These are phyloP conservation scores for Russula abietina DNA, from an alignment of 768 basidiomycete species.

Conservation along the genomic window DNA sequence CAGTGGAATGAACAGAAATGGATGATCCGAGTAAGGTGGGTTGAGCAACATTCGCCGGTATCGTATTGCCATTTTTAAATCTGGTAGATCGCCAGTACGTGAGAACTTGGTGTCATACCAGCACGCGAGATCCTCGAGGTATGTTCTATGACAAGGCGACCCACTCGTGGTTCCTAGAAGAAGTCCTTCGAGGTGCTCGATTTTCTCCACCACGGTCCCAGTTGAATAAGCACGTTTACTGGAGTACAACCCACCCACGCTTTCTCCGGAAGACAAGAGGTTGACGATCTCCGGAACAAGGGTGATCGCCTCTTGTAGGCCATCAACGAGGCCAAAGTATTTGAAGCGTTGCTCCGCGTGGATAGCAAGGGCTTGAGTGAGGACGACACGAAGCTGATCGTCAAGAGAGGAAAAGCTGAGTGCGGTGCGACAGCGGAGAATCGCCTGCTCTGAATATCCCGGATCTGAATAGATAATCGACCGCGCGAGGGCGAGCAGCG, in stretches of 20 bases:
- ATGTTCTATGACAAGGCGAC: background rate
- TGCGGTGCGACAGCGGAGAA: background rate
- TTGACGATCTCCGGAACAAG: background rate
- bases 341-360: background rate
- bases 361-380: background rate
- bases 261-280: background rate
- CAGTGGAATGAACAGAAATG: background rate
- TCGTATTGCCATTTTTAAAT: background rate
- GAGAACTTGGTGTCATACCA: constrained; percentile 3
- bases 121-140: background rate
- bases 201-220: background rate
- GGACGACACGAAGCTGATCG: background rate
- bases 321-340: background rate
- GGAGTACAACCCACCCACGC: background rate
- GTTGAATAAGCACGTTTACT: background rate
- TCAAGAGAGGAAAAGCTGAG: background rate
- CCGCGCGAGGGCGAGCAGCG: background rate
- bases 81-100: background rate
- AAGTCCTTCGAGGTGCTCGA: background rate
- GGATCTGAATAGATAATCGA: background rate
- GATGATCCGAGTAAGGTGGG: background rate
- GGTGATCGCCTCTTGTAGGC: background rate
- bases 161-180: background rate
- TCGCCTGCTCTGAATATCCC: constrained; percentile 1
- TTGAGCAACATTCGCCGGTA: background rate